phyloP scores from a whole-genome alignment of 148 eudicot species.

The Silene conica region DNA sequence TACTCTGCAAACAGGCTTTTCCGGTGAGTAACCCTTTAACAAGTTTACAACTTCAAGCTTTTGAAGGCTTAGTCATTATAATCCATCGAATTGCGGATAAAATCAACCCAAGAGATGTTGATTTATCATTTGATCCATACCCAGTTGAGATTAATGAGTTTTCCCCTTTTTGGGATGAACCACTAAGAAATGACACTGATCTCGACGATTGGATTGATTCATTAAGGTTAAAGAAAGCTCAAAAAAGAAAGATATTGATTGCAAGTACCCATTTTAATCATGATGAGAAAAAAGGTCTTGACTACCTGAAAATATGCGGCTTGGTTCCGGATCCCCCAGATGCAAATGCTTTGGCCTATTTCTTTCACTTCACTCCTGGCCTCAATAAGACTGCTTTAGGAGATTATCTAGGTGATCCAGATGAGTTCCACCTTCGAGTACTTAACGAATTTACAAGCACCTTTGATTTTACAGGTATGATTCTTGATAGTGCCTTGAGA shows the following conservation, averaged over 20 bases:
- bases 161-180: slow-evolving; percentile 86
- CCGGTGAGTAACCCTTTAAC: slow-evolving; percentile 51
- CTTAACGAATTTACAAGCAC: slow-evolving; percentile 66
- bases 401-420: slow-evolving; percentile 87
- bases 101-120: slow-evolving; percentile 45
- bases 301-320: slow-evolving; percentile 55
- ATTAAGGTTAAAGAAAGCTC: slow-evolving; percentile 58
- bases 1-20: slow-evolving; percentile 77
- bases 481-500: slow-evolving; percentile 71
- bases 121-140: slow-evolving; percentile 47
- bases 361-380: slow-evolving; percentile 66
- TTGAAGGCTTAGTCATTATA: slow-evolving; percentile 66
- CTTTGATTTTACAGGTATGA: slow-evolving; percentile 70
- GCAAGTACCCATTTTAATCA: slow-evolving; percentile 83
- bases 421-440: slow-evolving; percentile 68
- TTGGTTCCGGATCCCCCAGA: slow-evolving; percentile 71
- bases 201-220: slow-evolving; percentile 50
- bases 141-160: slow-evolving; percentile 55
- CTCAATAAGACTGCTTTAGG: slow-evolving; percentile 78
- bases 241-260: slow-evolving; percentile 60
- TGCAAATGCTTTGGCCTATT: slow-evolving; percentile 66
- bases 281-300: slow-evolving; percentile 82
- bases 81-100: slow-evolving; percentile 79
- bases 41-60: slow-evolving; percentile 82
- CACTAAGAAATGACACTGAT: slow-evolving; percentile 27